Percentiles rank a stretch among this genome's conserved stretches.
Conservation (phyloP, 768 basidiomycete genomes). For the Chalciporus pseudorubinellus region DNA sequence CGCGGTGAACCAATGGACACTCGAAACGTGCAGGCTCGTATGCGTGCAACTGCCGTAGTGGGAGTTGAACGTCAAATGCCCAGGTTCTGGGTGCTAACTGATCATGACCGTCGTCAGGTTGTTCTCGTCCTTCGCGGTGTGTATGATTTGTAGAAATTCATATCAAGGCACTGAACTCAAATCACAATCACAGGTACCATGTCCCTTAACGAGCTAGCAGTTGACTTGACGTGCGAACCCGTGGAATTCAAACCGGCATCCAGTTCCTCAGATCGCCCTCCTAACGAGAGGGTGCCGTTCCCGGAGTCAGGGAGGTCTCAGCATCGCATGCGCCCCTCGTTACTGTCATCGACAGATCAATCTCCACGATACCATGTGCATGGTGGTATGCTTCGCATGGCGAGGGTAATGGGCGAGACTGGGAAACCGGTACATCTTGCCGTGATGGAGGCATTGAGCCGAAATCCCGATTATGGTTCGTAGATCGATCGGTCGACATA, state of each 20-base stretch:
- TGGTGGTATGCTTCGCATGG: conserved; percentile 78
- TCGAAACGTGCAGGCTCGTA: conserved; percentile 33
- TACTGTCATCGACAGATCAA: conserved; percentile 16
- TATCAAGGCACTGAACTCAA: conserved; percentile 3
- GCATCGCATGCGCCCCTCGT: conserved; percentile 26
- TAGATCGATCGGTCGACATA: conserved; percentile 9
- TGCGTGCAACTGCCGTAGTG: conserved; percentile 59
- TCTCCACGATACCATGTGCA: conserved; percentile 61
- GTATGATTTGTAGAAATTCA: conserved; percentile 8
- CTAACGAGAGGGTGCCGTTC: conserved; percentile 38
- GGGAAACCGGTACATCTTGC: conserved; percentile 78
- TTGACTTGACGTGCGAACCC: conserved; percentile 79
- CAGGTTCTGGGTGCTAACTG: conserved; percentile 82
- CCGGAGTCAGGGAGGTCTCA: conserved; percentile 26
- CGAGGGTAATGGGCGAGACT: conserved; percentile 70
- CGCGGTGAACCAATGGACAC: conserved; percentile 20
- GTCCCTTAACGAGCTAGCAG: conserved; percentile 84
- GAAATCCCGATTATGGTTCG: conserved; percentile 73
- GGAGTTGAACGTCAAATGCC: conserved; percentile 74
- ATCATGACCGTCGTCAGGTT: conserved; percentile 69
- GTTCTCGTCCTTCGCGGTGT: conserved; percentile 71
- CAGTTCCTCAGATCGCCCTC: conserved; percentile 29
- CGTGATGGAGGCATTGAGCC: conserved; percentile 63
- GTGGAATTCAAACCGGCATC: conserved; percentile 60
- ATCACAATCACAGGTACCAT: conserved; percentile 56